Evolutionary conservation across 495 filamentous ascomycete genomes (phyloP).

Genomic region (Hypoxylon rickii): DNA sequence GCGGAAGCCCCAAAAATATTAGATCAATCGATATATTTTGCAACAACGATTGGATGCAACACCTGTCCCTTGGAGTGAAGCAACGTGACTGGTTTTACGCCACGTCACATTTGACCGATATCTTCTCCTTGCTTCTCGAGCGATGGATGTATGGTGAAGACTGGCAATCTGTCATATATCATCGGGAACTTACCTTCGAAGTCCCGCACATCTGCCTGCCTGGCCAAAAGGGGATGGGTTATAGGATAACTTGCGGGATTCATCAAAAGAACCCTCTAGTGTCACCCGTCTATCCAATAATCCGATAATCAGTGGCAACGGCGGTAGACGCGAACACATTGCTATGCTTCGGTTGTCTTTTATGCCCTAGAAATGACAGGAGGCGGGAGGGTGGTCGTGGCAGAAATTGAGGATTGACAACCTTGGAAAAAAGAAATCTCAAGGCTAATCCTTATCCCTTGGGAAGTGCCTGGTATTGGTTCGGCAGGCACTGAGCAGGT

Average conservation of each 20-base stretch:
- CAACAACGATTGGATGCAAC: not conserved
- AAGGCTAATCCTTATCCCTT: constrained; percentile 2
- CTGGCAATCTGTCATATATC: constrained; percentile 9
- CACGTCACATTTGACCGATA: constrained; percentile 5
- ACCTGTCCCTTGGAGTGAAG: constrained; percentile 4
- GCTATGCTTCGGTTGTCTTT: not conserved
- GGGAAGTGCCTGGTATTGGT: no score
- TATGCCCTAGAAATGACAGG: constrained; percentile 7
- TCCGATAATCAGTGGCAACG: not conserved
- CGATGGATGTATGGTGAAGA: constrained; percentile 1
- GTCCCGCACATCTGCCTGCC: no score
- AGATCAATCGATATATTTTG: no score
- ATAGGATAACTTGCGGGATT: no score
- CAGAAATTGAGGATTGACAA: no score
- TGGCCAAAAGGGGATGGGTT: no score
- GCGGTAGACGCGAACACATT: not conserved
- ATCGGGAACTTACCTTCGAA: constrained; percentile 16
- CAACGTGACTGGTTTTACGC: constrained; percentile 6
- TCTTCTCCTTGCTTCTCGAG: constrained; percentile 3
- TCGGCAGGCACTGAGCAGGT: no score
- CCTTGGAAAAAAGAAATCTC: constrained; percentile 1
- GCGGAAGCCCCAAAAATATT: constrained; percentile 10
- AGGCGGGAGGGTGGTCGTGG: not conserved
- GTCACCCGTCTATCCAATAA: no score
- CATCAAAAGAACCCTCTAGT: no score